Base-by-base conservation (phyloP, 2,329 filamentous ascomycete species). In the Pestalotiopsis sp. region DNA sequence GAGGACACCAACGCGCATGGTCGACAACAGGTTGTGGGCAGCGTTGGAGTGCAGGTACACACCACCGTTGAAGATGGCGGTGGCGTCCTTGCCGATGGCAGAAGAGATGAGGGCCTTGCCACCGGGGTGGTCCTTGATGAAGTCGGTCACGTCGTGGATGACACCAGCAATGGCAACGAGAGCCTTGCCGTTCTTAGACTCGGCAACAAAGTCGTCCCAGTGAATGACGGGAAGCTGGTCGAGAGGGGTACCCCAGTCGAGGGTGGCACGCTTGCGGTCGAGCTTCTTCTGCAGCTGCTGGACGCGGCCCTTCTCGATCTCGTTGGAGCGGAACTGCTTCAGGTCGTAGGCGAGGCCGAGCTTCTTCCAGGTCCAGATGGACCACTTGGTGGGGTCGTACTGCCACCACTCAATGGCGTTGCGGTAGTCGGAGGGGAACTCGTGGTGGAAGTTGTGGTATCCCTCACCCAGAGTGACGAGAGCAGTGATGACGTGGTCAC, bases 381-480 rank as follows among this genome's bases (percentile, higher is more conserved):
- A 83, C 90, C 90, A 92, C 81, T 92, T 92, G 77, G 90, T 92
- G 4, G 90, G 90, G 78, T 92, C 90, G 75, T 92, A 92, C 80
- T 92, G 90, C 81, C 87, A 86, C 88, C 89, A 92, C 76, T 91
- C 83, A 71, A 91, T 90, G 60, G 89, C 90, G 76, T 92, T 92
- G 75, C 90, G 88, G 84, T 91, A 92, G 78, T 92, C 90, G 4
- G 88, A 90, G 49, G 90, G 90, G 79, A 92, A 92, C 75, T 92
- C 90, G 82, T 92, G 90, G 81, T 92, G 90, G 84, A 92, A 92
- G 83, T 92, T 92, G 84, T 92, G 90, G 82, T 91, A 92, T 20
- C 90, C 90, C 79, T 92, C 90, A 39, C 90, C 90, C 52, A 92
- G 86, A 25, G 90, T 92, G 70, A 90, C 85, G 5, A 92, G 80